phyloP scores from a whole-genome alignment of 2,329 filamentous ascomycete genomes.

The Aquanectria penicillioides region DNA sequence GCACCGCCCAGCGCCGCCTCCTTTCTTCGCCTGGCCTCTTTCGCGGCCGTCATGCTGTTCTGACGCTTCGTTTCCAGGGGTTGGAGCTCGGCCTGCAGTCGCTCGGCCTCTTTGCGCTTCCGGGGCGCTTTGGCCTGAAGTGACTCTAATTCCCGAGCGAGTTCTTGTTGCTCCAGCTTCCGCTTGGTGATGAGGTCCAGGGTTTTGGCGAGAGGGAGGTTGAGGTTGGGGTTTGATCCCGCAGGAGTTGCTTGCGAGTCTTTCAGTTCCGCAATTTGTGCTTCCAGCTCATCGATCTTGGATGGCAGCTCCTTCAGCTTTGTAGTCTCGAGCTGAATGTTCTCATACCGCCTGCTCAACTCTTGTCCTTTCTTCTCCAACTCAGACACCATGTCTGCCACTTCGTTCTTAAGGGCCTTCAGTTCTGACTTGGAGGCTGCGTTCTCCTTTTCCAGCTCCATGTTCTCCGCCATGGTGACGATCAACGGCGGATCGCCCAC shows the following conservation, averaged over 20 bases:
- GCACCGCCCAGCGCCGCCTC: constrained; percentile 73
- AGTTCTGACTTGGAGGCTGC: constrained; percentile 78
- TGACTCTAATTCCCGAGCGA: constrained; percentile 72
- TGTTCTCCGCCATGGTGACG: constrained; percentile 83
- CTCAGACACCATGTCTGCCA: constrained; percentile 76
- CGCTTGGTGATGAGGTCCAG: constrained; percentile 61
- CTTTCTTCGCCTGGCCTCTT: constrained; percentile 74
- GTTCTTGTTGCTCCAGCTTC: constrained; percentile 62
- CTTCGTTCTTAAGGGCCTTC: constrained; percentile 82
- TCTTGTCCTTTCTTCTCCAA: constrained; percentile 73
- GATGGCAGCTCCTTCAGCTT: constrained; percentile 62
- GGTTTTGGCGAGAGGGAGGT: constrained; percentile 68
- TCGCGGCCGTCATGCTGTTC: constrained; percentile 73
- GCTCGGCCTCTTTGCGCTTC: constrained; percentile 74
- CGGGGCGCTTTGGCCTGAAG: constrained; percentile 70
- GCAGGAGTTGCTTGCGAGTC: constrained; percentile 47
- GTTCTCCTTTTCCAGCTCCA: constrained; percentile 75
- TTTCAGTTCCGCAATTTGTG: constrained; percentile 57
- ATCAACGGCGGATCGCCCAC: constrained; percentile 90
- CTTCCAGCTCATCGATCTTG: constrained; percentile 60
- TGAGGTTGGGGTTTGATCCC: constrained; percentile 56
- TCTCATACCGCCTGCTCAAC: constrained; percentile 65
- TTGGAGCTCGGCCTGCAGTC: constrained; percentile 73
- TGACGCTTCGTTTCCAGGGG: constrained; percentile 74
- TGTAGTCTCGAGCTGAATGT: constrained; percentile 58